Evolutionary conservation across 2,329 filamentous ascomycete species (phyloP).

Genomic region (Fusarium hainanense): DNA sequence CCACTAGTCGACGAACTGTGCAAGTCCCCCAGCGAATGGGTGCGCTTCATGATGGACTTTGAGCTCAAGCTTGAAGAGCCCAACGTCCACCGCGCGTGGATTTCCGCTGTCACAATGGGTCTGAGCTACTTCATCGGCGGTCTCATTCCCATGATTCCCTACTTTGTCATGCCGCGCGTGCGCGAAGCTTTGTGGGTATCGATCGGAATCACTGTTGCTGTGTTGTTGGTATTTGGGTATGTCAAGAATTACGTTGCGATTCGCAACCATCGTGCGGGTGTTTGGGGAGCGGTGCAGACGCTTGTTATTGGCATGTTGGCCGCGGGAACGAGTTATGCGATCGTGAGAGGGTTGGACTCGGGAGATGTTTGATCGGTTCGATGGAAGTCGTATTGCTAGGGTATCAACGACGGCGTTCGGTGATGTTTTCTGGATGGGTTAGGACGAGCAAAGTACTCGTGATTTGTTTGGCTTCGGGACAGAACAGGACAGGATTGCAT

Average conservation of each 20-base stretch:
- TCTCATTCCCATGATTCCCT: slow-evolving; percentile 76
- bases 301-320: slow-evolving; percentile 72
- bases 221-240: slow-evolving; percentile 73
- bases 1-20: slow-evolving; percentile 63
- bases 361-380: slow-evolving; percentile 25
- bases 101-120: slow-evolving; percentile 74
- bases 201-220: slow-evolving; percentile 68
- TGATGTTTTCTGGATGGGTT: slow-evolving; percentile 3
- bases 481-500: background rate
- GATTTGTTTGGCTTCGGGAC: slow-evolving; percentile 2
- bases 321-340: slow-evolving; percentile 72
- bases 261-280: slow-evolving; percentile 62
- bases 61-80: slow-evolving; percentile 61
- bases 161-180: slow-evolving; percentile 67
- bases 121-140: slow-evolving; percentile 77
- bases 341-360: slow-evolving; percentile 67
- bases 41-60: slow-evolving; percentile 71
- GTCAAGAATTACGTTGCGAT: slow-evolving; percentile 68
- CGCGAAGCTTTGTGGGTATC: slow-evolving; percentile 67
- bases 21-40: slow-evolving; percentile 60
- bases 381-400: background rate
- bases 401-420: slow-evolving; percentile 32
- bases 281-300: slow-evolving; percentile 72
- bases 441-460: slow-evolving; percentile 12
- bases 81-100: slow-evolving; percentile 57